A percentile compares a stretch with the other conserved stretches of the same genome.
Conservation (phyloP, 2,329 filamentous ascomycete species). For the Ploettnerulaceae sp. region DNA sequence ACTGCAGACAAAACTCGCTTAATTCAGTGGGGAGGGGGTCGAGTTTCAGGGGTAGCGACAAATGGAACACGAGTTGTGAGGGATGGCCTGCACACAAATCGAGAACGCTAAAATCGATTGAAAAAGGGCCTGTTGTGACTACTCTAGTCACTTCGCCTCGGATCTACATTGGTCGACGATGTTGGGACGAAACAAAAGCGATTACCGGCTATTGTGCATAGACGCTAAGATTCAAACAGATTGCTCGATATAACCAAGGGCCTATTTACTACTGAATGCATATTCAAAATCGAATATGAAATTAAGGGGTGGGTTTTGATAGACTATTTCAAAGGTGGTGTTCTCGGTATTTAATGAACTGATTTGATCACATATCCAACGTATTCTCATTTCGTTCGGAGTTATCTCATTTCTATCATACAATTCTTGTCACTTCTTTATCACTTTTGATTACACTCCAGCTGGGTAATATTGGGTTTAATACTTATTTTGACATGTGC, state of each 20-base stretch:
- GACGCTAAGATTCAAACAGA: neutral
- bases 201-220: neutral
- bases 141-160: neutral
- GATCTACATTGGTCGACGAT: neutral
- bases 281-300: constrained; percentile 1
- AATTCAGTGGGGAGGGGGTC: neutral
- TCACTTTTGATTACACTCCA: neutral
- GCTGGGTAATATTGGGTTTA: neutral
- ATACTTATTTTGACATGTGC: neutral
- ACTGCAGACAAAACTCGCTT: constrained; percentile 9
- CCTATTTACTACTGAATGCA: constrained; percentile 2
- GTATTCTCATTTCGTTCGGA: neutral
- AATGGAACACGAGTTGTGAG: constrained; percentile 11
- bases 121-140: neutral
- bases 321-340: neutral
- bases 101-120: neutral
- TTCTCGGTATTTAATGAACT: neutral
- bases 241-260: neutral
- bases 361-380: neutral
- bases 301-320: neutral
- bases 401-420: neutral
- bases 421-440: constrained; percentile 10
- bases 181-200: constrained; percentile 3
- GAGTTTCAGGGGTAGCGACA: constrained; percentile 25
- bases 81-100: constrained; percentile 4